Base-by-base conservation (phyloP, 2,329 filamentous ascomycete species). In the Cladosporium sp. region DNA sequence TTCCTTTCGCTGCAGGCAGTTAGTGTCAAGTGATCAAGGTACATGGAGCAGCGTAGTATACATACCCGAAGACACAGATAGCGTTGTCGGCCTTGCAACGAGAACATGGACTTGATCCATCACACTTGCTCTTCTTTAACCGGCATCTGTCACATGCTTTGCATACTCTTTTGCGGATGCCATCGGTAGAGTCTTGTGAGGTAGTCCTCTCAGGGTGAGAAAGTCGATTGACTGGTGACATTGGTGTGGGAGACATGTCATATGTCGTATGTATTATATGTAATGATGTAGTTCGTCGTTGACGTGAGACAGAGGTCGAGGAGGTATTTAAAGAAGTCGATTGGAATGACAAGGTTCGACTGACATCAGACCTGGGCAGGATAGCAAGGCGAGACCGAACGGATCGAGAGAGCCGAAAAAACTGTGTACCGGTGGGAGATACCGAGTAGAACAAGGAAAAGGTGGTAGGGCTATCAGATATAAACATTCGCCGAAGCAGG, bases 41-140 rank as follows among this genome's bases (percentile, higher is more conserved):
- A 12, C 18, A 33, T 3, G 5, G 26, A 12, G 7, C 12, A n/a
- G 18, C 4, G 7, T 31, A n/a, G n/a, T 2, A 28, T 44, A 65
- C 71, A 60, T 69, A 76, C 74, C 86, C 86, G 76, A 88, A 89
- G 5, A 88, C 84, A 70, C 87, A 89, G 67, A 88, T 86, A 49
- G 85, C 84, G 74, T 89, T 88, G 75, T 89, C 87, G 67, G 84
- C 81, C 73, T 85, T 85, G 77, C 87, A 89, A 67, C 87, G 80
- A 70, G 82, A 82, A 78, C 87, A 89, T 21, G 86, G 86, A 70
- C 80, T 84, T 44, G 83, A 80, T 69, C 87, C 87, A 73, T 89
- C 86, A 76, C 87, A 89, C 84, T 89, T 89, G 74, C 86, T 88
- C 74, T 89, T 89, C 78, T 89, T 89, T 66, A 88, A 71, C 57